Evolutionary conservation across 805 yeast species (phyloP).

Genomic region (Yarrowia sp.): DNA sequence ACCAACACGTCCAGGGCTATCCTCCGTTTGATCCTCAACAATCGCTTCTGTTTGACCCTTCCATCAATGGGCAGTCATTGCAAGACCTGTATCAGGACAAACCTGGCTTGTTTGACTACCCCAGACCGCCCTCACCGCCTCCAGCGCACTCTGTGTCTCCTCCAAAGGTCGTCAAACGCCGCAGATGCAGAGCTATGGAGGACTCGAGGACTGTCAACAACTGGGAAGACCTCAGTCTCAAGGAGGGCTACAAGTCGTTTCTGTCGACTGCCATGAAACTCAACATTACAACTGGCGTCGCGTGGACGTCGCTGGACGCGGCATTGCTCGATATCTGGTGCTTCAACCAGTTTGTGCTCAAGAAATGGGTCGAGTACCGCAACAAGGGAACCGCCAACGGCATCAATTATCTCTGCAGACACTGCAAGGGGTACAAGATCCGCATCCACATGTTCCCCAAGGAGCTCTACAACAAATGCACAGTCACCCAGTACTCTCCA

Average conservation of each 20-base stretch:
- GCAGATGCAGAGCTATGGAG: constrained; percentile 5
- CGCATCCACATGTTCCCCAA: constrained; percentile 21
- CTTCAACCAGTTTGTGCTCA: constrained; percentile 25
- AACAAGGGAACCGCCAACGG: constrained; percentile 26
- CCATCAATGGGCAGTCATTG: background rate
- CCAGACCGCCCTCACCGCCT: constrained; percentile 2
- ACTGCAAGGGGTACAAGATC: constrained; percentile 22
- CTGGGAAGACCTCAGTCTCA: constrained; percentile 18
- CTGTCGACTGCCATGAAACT: constrained; percentile 17
- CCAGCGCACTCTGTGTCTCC: background rate
- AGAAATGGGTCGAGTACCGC: constrained; percentile 23
- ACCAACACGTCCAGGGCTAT: no score
- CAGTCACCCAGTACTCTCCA: constrained; percentile 17
- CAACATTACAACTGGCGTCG: constrained; percentile 16
- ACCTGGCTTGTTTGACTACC: background rate
- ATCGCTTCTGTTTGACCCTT: constrained; percentile 6
- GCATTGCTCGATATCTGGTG: constrained; percentile 19
- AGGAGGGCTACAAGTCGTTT: constrained; percentile 26
- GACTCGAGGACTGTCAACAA: constrained; percentile 17
- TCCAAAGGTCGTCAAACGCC: constrained; percentile 1
- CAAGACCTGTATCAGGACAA: constrained; percentile 23
- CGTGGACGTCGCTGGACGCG: constrained; percentile 23
- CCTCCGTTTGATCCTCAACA: background rate
- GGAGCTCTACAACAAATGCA: constrained; percentile 16
- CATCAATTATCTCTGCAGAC: constrained; percentile 20